Evolutionary conservation across 75 land plant species (phyloP), one percentile per base, ranked within the genome.

Genomic region (Larix kaempferi): DNA sequence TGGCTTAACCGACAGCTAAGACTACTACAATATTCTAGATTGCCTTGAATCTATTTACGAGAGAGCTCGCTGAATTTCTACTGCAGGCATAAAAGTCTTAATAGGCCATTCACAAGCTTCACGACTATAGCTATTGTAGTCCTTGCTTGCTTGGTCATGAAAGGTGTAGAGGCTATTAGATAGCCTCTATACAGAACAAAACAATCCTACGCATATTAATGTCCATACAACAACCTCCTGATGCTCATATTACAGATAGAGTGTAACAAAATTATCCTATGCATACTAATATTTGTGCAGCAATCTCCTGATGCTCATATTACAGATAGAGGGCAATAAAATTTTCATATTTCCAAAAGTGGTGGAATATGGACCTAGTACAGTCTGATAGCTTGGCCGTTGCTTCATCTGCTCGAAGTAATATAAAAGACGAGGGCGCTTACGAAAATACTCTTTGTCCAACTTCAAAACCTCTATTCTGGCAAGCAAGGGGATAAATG

Each of bases 401-500:
- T 61, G 10, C 61, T 83, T 83, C 78, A 83, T 79, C 56, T 74
- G 21, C 39, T 59, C 78, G 79, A 85, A 83, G 71, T 81, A 83
- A 22, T 74, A 67, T 22, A 81, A 10, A 35, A 83, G 73, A n/a
- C 66, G 84, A 2, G 59, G 73, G 4, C 84, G 56, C 66, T 77
- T 74, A 21, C 55, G 57, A 14, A 83, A 56, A 37, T 59, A 66
- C 61, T 66, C 85, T 23, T 83, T 73, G 60, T 22, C 75, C 33
- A 72, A 79, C 59, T 83, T 82, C n/a, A 83, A 56, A 21, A 82
- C 22, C 74, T 83, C 84, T 22, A 83, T 82, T 44, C 85, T 75
- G 21, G 85, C 84, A 23, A 83, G 79, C 21, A 82, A 41, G 49
- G 85, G 85, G 61, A 82, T 63, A 13, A 83, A 82, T 44, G 74